phyloP scores from a whole-genome alignment of 2,329 filamentous ascomycete species.

The Sporothrix variecibatus region DNA sequence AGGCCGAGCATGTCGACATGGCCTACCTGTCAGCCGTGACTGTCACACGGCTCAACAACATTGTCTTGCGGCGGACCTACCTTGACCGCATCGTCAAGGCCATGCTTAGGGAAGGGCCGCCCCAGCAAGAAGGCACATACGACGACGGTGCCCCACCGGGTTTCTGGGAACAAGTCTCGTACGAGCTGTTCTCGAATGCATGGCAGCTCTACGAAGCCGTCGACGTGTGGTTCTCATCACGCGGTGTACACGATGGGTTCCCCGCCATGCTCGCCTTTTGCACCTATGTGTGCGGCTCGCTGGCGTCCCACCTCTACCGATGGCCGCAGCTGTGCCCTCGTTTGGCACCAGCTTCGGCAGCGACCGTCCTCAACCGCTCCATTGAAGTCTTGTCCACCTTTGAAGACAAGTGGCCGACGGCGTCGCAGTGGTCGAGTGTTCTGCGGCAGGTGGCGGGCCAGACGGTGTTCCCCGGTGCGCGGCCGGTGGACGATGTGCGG shows the following conservation, averaged over 20 bases:
- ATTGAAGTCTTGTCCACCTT: constrained; percentile 21
- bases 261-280: constrained; percentile 11
- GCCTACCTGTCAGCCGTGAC: constrained; percentile 42
- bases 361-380: not conserved
- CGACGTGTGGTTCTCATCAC: constrained; percentile 10
- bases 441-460: constrained; percentile 20
- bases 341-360: not conserved
- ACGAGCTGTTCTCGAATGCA: constrained; percentile 3
- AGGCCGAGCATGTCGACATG: constrained; percentile 40
- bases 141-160: not conserved
- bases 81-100: constrained; percentile 36
- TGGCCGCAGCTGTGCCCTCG: constrained; percentile 17
- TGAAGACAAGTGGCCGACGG: constrained; percentile 23
- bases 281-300: constrained; percentile 7
- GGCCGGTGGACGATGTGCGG: constrained; percentile 20
- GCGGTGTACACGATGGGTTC: constrained; percentile 9
- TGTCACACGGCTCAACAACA: constrained; percentile 42
- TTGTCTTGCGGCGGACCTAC: constrained; percentile 41
- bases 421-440: constrained; percentile 19
- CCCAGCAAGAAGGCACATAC: not conserved
- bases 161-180: constrained; percentile 15
- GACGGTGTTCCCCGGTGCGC: not conserved
- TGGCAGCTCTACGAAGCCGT: constrained; percentile 15
- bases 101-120: not conserved
- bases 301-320: constrained; percentile 10